Evolutionary conservation across 805 yeast species (phyloP).

Genomic region (Candida sakaeoensis): DNA sequence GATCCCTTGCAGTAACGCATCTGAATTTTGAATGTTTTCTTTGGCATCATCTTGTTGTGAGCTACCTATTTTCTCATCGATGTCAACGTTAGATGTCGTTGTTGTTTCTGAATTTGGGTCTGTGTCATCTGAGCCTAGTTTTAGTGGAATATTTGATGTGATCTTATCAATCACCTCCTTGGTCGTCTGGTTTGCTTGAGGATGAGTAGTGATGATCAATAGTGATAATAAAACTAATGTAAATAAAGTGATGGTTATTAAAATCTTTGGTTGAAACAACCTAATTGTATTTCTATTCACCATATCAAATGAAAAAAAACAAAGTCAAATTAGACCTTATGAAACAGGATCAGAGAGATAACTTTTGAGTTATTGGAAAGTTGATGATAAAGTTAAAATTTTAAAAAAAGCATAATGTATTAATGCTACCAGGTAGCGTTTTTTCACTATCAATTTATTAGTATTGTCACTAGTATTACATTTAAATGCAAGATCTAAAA

Average conservation of each 20-base stretch:
- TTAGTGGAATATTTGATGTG: not conserved
- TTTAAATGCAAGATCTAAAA: too few relatives aligned
- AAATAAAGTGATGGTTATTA: not conserved
- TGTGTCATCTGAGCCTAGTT: not conserved
- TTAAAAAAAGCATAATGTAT: too few relatives aligned
- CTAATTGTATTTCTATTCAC: slow-evolving; percentile 1
- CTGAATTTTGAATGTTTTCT: not conserved
- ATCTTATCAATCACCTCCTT: slow-evolving; percentile 2
- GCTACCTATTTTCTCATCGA: not conserved
- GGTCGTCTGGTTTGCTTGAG: slow-evolving; percentile 4
- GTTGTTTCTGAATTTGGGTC: too few relatives aligned
- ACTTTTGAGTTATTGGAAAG: too few relatives aligned
- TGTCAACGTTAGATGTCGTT: not conserved
- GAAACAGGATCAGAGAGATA: too few relatives aligned
- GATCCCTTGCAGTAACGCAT: not conserved
- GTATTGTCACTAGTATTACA: too few relatives aligned
- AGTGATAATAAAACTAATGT: slow-evolving; percentile 1
- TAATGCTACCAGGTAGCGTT: too few relatives aligned
- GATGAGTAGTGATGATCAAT: slow-evolving; percentile 5
- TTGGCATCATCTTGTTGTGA: not conserved
- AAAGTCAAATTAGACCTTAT: too few relatives aligned
- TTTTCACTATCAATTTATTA: too few relatives aligned
- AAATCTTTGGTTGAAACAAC: slow-evolving; percentile 1
- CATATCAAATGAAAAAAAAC: not conserved
- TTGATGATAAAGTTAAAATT: too few relatives aligned